Evolutionary conservation across 768 basidiomycete species (phyloP).

Genomic region (Tricholoma furcatifolium): DNA sequence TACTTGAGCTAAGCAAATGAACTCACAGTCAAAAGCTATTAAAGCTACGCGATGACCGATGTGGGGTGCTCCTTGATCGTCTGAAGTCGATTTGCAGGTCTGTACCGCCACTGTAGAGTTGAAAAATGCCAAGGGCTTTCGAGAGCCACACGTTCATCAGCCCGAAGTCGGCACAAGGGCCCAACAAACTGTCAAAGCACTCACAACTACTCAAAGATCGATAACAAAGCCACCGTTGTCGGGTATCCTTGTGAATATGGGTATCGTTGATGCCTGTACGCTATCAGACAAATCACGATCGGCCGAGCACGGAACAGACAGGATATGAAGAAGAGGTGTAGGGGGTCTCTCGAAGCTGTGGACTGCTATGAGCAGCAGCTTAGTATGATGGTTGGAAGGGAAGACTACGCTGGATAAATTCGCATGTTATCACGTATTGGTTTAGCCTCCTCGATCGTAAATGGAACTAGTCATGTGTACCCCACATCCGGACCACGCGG

Average conservation of each 20-base stretch:
- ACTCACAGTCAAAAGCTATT: background rate
- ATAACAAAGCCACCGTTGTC: background rate
- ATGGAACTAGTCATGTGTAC: constrained; percentile 11
- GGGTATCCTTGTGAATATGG: no score
- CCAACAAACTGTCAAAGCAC: constrained; percentile 5
- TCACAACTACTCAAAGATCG: background rate
- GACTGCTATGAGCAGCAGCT: background rate
- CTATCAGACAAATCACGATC: constrained; percentile 4
- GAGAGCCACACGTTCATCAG: background rate
- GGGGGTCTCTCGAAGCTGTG: background rate
- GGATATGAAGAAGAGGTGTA: background rate
- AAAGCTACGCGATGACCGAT: background rate
- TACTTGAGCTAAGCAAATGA: background rate
- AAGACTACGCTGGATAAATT: background rate
- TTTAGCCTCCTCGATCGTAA: constrained; percentile 9
- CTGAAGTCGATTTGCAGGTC: background rate
- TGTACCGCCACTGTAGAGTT: background rate
- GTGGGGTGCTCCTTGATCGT: background rate
- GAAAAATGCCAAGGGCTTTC: background rate
- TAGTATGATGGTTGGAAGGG: constrained; percentile 4
- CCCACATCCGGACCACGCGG: constrained; percentile 2
- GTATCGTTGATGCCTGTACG: background rate
- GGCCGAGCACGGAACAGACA: background rate
- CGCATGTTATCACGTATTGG: constrained; percentile 13
- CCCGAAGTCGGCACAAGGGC: background rate